Base-by-base conservation (phyloP, 2,329 filamentous ascomycete genomes). In the Atkinsonella texensis region DNA sequence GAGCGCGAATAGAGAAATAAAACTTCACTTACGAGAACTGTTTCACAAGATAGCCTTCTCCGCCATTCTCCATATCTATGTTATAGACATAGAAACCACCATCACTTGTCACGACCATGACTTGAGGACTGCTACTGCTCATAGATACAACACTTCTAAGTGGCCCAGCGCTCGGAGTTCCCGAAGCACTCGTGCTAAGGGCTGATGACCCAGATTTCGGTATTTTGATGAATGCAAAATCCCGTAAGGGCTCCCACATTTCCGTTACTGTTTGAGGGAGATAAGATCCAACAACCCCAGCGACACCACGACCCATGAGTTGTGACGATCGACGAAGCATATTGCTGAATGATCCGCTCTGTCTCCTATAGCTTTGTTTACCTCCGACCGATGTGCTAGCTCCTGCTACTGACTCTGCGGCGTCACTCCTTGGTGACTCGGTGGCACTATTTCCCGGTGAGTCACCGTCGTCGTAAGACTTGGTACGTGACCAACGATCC, bases 101-200 rank as follows among this genome's bases (percentile, higher is more conserved):
- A 65, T 98, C 93, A 60, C 86, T 96, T 0, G 93, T 98, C 13
- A 96, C 90, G 0, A 97, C 88, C 90, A 98, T 97, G 47, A 98
- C 87, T 62, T 97, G 90, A 1, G 93, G 93, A 28, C 87, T 90
- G 64, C 84, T 95, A 62, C 85, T 93, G 64, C 88, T 95, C 84
- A 98, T 94, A 9, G 93, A 91, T 43, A 98, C 93, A n/a, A 98
- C 91, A 58, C 89, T 95, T 57, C 87, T 77, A 41, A 95, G 68
- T 0, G 87, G 83, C 0, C 76, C 60, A 6, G 65, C 61, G 1
- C 63, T 56, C 4, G 64, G 62, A 23, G 69, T 69, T 33, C 63
- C 62, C 4, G 67, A 18, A 57, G 55, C 45, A 33, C 59, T 46
- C 6, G 60, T 53, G 35, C 55, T 47, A 4, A 56, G 44, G 6